phyloP scores from a whole-genome alignment of 2,329 filamentous ascomycete species.

The Diaporthe amygdali region DNA sequence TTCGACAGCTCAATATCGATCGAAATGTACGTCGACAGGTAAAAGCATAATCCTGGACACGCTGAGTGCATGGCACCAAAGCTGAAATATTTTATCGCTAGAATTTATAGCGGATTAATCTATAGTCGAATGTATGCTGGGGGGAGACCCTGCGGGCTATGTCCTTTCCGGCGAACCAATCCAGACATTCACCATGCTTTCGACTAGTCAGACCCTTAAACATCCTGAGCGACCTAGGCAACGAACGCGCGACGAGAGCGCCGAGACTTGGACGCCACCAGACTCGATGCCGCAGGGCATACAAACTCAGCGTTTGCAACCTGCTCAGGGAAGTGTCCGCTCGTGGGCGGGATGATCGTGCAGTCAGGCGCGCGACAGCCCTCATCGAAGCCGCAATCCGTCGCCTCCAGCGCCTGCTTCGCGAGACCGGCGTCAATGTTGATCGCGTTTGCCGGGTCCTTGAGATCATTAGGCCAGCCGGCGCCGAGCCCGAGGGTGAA shows the following conservation, averaged over 20 bases:
- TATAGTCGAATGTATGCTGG: neutral
- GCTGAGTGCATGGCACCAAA: neutral
- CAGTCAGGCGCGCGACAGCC: neutral
- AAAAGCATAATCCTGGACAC: too few species aligned
- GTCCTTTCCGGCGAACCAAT: neutral
- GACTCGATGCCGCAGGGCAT: neutral
- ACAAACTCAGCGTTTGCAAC: neutral
- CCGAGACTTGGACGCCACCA: neutral
- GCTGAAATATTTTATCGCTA: neutral
- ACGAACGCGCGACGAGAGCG: neutral
- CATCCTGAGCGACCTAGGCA: neutral
- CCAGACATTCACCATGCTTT: neutral
- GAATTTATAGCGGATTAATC: neutral
- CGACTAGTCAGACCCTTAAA: too few species aligned
- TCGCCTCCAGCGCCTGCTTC: neutral
- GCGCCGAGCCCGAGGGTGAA: neutral
- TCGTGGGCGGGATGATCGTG: slow-evolving; percentile 1
- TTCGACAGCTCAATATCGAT: neutral
- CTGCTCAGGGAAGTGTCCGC: slow-evolving; percentile 1
- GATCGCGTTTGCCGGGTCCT: neutral
- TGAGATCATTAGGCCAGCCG: neutral
- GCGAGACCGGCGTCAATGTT: slow-evolving; percentile 2
- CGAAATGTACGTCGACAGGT: neutral
- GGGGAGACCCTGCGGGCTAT: fast-evolving
- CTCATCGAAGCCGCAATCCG: neutral